Base-by-base conservation (phyloP, 1,139 yeast genomes). In the Debaryomyces subglobosus region DNA sequence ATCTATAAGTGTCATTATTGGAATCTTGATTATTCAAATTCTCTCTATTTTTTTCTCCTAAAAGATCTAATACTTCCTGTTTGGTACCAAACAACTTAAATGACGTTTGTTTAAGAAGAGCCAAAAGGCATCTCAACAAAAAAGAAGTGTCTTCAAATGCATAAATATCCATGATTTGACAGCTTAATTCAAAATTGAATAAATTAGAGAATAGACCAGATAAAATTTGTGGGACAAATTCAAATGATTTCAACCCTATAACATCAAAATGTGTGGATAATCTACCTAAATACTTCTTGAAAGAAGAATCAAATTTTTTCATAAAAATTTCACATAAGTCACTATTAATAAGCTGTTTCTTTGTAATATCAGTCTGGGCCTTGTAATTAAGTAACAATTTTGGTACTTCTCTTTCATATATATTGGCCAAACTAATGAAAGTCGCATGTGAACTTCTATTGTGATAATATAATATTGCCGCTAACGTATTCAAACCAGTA, bases 71-170 rank as follows among this genome's bases (percentile, higher is more conserved):
- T 4, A 81, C 68, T 53, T 83, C 89, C 4, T 68, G 59, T 35
- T 70, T 68, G 30, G 71, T 59, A 1, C 85, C 87, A 59, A 74
- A 83, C 20, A 85, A 68, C 56, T 78, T 80, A 56, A 76, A 81
- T 43, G 78, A 79, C 25, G 79, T 63, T 43, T 72, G 68, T 23
- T 71, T 68, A 44, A 85, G 60, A 12, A 82, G 61, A 0, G 82
- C 85, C 8, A 84, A 60, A 1, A 77, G 71, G 15, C 73, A 74
- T 24, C 82, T 71, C 48, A 77, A 65, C 44, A 82, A 59, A 53
- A 79, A 75, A 2, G 74, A 65, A 53, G 81, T 85, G 2, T 84
- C 83, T 58, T 85, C 89, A 59, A 84, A 84, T n/a, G 83, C 62
- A 59, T 74, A 75, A 7, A 84, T 70, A 59, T 85, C 91, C 53